Percentiles rank a stretch among this genome's conserved stretches.
Evolutionary conservation across 192 early-diverging fungal species (phyloP).

Genomic region (Geranomyces michiganensis): DNA sequence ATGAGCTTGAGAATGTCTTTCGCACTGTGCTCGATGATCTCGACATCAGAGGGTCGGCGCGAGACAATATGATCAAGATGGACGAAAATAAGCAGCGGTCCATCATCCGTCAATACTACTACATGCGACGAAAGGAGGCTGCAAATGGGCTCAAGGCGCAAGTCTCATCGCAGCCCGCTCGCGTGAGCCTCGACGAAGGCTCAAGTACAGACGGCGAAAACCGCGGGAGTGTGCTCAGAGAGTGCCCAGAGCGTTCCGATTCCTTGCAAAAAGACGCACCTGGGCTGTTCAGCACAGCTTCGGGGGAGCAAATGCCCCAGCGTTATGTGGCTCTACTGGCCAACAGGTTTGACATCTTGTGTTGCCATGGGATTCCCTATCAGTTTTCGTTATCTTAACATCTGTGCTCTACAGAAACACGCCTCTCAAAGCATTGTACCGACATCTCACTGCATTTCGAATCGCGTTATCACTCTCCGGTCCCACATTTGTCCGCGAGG

Average conservation of each 20-base stretch:
- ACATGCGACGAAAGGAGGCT: slow-evolving; percentile 9
- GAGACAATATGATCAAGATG: slow-evolving; percentile 31
- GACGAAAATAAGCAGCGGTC: slow-evolving; percentile 4
- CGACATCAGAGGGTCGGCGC: slow-evolving; percentile 31
- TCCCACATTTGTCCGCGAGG: slow-evolving; percentile 26
- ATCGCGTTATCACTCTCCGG: slow-evolving; percentile 28
- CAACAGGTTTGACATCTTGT: slow-evolving; percentile 16
- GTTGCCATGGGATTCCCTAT: neutral
- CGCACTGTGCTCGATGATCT: slow-evolving; percentile 27
- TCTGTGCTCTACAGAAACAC: slow-evolving; percentile 29
- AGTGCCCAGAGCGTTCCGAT: slow-evolving; percentile 6
- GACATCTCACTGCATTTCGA: slow-evolving; percentile 38
- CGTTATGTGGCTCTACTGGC: slow-evolving; percentile 29
- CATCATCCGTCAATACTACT: slow-evolving; percentile 34
- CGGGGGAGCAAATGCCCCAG: slow-evolving; percentile 26
- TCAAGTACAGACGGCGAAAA: too few species aligned
- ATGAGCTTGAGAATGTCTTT: slow-evolving; percentile 18
- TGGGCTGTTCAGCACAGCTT: neutral
- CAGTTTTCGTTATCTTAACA: neutral
- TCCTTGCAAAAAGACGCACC: slow-evolving; percentile 4
- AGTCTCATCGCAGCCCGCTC: too few species aligned
- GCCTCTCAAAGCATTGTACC: slow-evolving; percentile 38
- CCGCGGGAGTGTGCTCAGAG: neutral
- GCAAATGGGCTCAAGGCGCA: too few species aligned
- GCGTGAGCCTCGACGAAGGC: too few species aligned